Evolutionary conservation across 2,329 filamentous ascomycete species (phyloP).

Genomic region (Bipolaris cookei): DNA sequence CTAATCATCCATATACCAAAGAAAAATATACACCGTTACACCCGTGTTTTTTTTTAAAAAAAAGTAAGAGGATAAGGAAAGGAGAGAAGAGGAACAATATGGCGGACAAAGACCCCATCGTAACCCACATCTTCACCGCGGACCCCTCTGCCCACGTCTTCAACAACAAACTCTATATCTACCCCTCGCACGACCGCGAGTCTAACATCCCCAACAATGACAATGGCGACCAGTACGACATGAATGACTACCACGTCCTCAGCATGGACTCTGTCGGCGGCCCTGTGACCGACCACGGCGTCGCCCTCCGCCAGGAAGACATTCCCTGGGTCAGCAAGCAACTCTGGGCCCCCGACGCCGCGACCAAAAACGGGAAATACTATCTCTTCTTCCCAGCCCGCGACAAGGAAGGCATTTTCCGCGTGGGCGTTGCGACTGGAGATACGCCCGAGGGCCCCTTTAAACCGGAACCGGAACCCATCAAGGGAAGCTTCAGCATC

Average conservation of each 20-base stretch:
- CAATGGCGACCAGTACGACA: constrained; percentile 86
- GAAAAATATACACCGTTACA: background rate
- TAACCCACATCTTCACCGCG: constrained; percentile 78
- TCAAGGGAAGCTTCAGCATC: constrained; percentile 75
- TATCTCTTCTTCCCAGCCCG: constrained; percentile 80
- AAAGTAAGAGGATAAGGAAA: background rate
- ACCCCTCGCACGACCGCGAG: constrained; percentile 80
- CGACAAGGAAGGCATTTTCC: constrained; percentile 72
- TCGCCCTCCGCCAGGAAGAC: constrained; percentile 68
- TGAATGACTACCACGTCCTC: constrained; percentile 84
- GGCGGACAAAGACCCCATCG: constrained; percentile 63
- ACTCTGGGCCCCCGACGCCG: constrained; percentile 81
- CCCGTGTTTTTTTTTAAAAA: background rate
- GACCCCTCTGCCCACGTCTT: constrained; percentile 84
- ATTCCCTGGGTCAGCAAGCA: constrained; percentile 81
- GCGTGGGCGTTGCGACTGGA: constrained; percentile 73
- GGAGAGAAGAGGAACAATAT: constrained; percentile 19
- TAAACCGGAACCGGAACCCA: constrained; percentile 66
- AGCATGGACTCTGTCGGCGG: constrained; percentile 63
- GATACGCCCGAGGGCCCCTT: constrained; percentile 74
- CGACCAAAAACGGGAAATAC: constrained; percentile 71
- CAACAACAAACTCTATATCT: constrained; percentile 76
- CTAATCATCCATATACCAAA: background rate
- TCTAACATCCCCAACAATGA: constrained; percentile 78
- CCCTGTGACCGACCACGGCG: constrained; percentile 73